Evolutionary conservation across 768 basidiomycete species (phyloP), one percentile per base, ranked within the genome.

Genomic region (Mycena rosella): DNA sequence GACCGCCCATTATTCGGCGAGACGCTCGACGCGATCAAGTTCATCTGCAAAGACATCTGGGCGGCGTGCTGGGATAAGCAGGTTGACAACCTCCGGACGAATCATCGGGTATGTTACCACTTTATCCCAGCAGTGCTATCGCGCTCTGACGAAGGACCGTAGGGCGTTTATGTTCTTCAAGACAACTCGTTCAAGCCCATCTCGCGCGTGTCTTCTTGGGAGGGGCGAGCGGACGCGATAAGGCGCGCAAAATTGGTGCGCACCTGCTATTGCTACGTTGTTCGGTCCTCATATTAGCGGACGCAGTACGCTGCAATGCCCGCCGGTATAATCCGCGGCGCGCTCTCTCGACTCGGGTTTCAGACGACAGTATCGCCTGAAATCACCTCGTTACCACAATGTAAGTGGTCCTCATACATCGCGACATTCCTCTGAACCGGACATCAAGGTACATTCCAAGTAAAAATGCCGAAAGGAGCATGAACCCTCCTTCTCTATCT

Each of bases 21-120:
- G 75, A 92, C 95, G 0, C 84, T 98, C 9, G 96, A 98, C 67
- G 90, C 88, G 13, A 90, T 98, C 81, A 98, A 98, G 78, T 98
- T 98, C 74, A 86, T 98, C 63, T 98, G 96, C 82, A 98, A 98
- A 75, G 96, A 98, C 63, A 81, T 98, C n/a, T 98, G 96, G 94
- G 83, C 88, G 0, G 89, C 91, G 24, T 92, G 92, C 62, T 98
- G 94, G 91, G 93, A 96, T 58, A 96, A 96, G 76, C 96, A 97
- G 76, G 94, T 98, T 1, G 96, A 98, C 74, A 98, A 98, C 77
- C 81, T 98, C 64, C 88, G 96, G 49, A 98, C 96, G 18, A 98
- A 98, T 77, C 96, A 97, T 78, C 85, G 96, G 54, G 96, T 96
- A 74, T 44, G 89, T 81, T 26, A 20, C 18, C 49, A 48, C 4